These are phyloP conservation scores for Eimeria sp. DNA, from an alignment of 169 alveolate genomes.

Conservation along the genomic window DNA sequence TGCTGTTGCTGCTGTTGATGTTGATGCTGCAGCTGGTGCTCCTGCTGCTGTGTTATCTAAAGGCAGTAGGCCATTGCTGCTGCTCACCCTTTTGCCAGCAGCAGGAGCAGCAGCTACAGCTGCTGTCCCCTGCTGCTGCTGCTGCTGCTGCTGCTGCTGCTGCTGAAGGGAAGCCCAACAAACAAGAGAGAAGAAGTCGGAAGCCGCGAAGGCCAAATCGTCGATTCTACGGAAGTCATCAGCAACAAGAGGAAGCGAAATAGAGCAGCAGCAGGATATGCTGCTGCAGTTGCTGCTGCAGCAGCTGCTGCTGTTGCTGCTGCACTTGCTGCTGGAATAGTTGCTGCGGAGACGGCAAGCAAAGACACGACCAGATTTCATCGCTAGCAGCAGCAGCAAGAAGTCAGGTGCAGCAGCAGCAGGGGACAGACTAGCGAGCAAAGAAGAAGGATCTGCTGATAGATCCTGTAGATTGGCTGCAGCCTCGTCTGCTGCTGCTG, in stretches of 20 bases:
- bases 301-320: slow-evolving; percentile 44
- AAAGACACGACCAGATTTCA: slow-evolving; percentile 7
- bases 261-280: not conserved
- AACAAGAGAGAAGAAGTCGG: slow-evolving; percentile 50
- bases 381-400: slow-evolving; percentile 28
- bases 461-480: not conserved
- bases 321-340: not conserved
- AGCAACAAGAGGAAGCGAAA: not conserved
- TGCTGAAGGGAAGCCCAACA: not conserved
- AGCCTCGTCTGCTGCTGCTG: not conserved
- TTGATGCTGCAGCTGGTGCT: not conserved
- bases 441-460: not conserved
- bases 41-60: not conserved
- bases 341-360: slow-evolving; percentile 9
- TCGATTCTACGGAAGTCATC: not conserved
- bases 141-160: slow-evolving; percentile 46
- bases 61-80: not conserved
- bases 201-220: not conserved
- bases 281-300: no score
- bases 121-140: not conserved
- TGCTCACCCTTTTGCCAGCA: not conserved
- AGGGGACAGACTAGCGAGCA: not conserved
- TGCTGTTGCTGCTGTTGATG: not conserved
- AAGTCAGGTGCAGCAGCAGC: slow-evolving; percentile 45
- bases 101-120: slow-evolving; percentile 26